Base-by-base conservation (phyloP, 1,139 yeast species). In the Yamadazyma spencermartinsiae region DNA sequence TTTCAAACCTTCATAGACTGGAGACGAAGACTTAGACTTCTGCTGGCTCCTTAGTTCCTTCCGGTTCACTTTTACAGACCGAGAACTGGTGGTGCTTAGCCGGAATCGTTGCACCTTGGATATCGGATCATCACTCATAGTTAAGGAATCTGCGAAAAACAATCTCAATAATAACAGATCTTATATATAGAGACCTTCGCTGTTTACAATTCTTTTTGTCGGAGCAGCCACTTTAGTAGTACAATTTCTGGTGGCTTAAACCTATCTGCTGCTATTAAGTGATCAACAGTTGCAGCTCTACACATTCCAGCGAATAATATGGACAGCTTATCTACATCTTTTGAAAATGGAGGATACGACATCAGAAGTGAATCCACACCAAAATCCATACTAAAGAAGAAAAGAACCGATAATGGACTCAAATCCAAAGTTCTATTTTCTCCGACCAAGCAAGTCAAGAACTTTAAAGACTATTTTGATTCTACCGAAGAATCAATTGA, bases 401-500 rank as follows among this genome's bases (percentile, higher is more conserved):
- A 32, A 18, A 31, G 40, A 33, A 41, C 38, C 12, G 39, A 38
- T 11, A 33, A 33, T 21, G 33, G 33, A 3, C 3, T 19, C 6
- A 18, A 17, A 30, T 30, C 33, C 3, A 28, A 28, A 16, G 70
- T 74, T 13, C 52, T 68, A 18, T 70, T 76, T 47, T 73, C 78
- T 18, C 76, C 75, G 21, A 52, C 60, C 5, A 48, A 60, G 45
- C 58, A 63, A 50, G 49, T 57, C 19, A 43, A 51, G 44, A 49
- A 48, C 27, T 49, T 49, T 34, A 51, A 48, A 31, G 61, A 50
- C 35, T 50, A 44, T 38, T 52, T 45, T 44, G 54, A 51, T 16
- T 44, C 51, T 1, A 45, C 54, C 3, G 54, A 46, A n/a, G 48
- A 50, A 10, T 24, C 28, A 9, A 33, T 13, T 19, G 30, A 27